Conservation (phyloP, 2,329 filamentous ascomycete species). For the Kalmusia sp. region DNA sequence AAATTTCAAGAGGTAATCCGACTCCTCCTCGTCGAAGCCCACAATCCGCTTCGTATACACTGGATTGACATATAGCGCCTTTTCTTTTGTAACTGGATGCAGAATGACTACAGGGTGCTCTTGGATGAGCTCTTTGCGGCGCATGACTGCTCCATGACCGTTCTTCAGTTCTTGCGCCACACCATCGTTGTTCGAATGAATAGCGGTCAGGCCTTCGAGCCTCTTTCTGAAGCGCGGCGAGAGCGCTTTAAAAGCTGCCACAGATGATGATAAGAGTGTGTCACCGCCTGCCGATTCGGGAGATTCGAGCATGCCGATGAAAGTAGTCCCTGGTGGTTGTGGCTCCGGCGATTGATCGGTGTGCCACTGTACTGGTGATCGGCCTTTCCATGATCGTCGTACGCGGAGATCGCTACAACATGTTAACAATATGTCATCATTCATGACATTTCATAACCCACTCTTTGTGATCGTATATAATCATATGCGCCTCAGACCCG, state of each 20-base stretch:
- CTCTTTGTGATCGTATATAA: conserved; percentile 9
- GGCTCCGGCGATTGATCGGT: conserved; percentile 82
- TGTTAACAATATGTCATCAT: no score
- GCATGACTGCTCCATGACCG: not conserved
- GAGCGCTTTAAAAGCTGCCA: conserved; percentile 9
- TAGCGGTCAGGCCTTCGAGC: conserved; percentile 15
- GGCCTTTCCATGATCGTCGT: conserved; percentile 3
- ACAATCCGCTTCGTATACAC: conserved; percentile 19
- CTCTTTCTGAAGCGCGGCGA: conserved; percentile 13
- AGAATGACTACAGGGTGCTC: conserved; percentile 14
- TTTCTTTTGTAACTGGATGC: conserved; percentile 18
- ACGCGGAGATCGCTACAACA: not conserved
- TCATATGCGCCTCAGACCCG: conserved; percentile 5
- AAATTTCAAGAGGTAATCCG: conserved; percentile 15
- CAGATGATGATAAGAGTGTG: conserved; percentile 10
- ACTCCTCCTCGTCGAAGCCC: conserved; percentile 18
- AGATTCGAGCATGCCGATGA: conserved; percentile 80
- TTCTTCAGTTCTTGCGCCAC: conserved; percentile 11
- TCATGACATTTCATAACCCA: no score
- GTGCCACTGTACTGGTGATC: conserved; percentile 65
- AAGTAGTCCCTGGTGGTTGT: conserved; percentile 85
- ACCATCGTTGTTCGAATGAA: conserved; percentile 15
- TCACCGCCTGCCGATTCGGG: conserved; percentile 55
- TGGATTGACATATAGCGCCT: conserved; percentile 16
- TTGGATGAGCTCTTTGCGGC: conserved; percentile 8